Percentiles rank a stretch among this genome's conserved stretches.
Evolutionary conservation across 805 yeast genomes (phyloP).

Genomic region (Torulaspora delbrueckii): DNA sequence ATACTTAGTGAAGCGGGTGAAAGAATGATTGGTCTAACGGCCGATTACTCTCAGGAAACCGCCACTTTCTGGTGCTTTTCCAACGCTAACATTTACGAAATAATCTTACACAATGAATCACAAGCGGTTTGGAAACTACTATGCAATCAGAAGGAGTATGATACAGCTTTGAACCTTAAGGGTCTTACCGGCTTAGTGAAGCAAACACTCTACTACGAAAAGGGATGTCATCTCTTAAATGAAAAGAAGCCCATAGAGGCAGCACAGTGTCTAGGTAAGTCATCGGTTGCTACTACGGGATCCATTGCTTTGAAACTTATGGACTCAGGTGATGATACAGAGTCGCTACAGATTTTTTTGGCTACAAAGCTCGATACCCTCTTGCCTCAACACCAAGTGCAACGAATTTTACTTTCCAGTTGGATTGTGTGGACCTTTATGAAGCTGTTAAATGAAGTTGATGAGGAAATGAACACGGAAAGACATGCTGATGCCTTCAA

Average conservation of each 20-base stretch:
- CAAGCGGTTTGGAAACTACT: conserved; percentile 69
- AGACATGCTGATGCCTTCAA: conserved; percentile 21
- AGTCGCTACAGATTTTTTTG: conserved; percentile 47
- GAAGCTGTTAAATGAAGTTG: conserved; percentile 35
- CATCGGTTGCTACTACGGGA: conserved; percentile 63
- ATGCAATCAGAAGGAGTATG: conserved; percentile 50
- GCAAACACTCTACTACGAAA: conserved; percentile 47
- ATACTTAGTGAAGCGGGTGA: conserved; percentile 37
- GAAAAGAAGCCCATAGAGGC: conserved; percentile 36
- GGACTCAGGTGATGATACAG: conserved; percentile 37
- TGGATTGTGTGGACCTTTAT: conserved; percentile 38
- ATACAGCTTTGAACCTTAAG: conserved; percentile 54
- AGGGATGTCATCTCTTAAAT: conserved; percentile 48
- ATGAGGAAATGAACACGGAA: conserved; percentile 31
- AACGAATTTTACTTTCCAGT: conserved; percentile 31
- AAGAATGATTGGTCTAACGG: conserved; percentile 42
- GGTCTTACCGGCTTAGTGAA: conserved; percentile 36
- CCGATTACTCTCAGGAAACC: conserved; percentile 44
- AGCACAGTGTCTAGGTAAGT: conserved; percentile 54
- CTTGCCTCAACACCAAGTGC: conserved; percentile 29
- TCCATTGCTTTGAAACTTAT: conserved; percentile 55
- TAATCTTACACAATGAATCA: conserved; percentile 64
- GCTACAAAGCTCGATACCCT: conserved; percentile 38
- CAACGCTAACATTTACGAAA: conserved; percentile 56
- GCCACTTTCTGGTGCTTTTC: conserved; percentile 74